Evolutionary conservation across 306 rosid genomes (phyloP).

Genomic region (Clitoria ternatea): DNA sequence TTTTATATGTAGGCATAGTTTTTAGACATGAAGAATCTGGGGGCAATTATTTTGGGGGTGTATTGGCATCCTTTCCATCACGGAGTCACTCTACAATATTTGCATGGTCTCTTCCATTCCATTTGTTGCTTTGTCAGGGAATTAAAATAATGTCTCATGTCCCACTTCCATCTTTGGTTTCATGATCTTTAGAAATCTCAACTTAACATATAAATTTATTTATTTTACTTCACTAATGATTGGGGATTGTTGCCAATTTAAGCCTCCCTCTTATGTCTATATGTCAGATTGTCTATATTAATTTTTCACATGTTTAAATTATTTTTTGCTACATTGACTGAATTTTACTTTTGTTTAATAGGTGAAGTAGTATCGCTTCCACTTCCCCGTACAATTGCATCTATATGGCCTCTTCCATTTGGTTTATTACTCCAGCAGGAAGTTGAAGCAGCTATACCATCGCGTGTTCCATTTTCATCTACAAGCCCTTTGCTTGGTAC

Average conservation of each 20-base stretch:
- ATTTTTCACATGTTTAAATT: constrained; percentile 5
- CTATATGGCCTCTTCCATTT: constrained; percentile 93
- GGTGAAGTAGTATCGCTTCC: constrained; percentile 81
- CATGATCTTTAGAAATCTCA: not conserved
- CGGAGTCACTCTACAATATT: not conserved
- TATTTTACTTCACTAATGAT: not conserved
- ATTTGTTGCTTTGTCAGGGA: not conserved
- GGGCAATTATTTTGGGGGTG: not conserved
- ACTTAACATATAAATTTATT: not conserved
- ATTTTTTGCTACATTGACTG: constrained; percentile 4
- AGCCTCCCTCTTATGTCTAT: not conserved
- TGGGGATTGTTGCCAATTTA: not conserved
- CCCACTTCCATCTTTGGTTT: not conserved
- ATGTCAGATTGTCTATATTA: not conserved
- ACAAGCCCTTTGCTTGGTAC: constrained; percentile 58
- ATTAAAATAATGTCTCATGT: not conserved
- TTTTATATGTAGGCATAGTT: not conserved
- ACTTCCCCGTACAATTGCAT: constrained; percentile 52
- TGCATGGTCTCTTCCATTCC: not conserved
- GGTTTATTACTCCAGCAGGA: constrained; percentile 87
- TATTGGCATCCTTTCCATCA: not conserved
- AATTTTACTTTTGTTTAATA: constrained; percentile 31
- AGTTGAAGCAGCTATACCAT: constrained; percentile 45
- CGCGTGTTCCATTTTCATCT: constrained; percentile 49
- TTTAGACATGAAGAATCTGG: not conserved